Conservation (phyloP, 2,329 filamentous ascomycete genomes). For the Diaporthe sp. region DNA sequence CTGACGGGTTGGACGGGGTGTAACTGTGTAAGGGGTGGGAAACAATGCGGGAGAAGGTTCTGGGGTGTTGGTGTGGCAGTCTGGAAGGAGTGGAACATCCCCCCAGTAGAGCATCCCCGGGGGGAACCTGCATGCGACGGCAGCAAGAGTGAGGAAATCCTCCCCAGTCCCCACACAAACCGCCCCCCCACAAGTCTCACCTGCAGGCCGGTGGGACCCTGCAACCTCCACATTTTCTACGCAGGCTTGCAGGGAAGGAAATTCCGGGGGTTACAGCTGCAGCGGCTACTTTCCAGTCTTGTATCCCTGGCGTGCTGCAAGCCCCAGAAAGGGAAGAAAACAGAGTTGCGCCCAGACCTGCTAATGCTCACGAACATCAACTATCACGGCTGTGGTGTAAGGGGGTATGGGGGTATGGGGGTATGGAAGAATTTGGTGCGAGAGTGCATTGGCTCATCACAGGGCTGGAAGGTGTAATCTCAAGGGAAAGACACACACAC, state of each 20-base stretch:
- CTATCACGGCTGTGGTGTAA: background rate
- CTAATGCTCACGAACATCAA: slow-evolving; percentile 7
- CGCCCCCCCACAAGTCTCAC: slow-evolving; percentile 21
- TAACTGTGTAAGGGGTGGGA: background rate
- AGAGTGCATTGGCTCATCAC: slow-evolving; percentile 4
- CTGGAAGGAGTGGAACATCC: slow-evolving; percentile 23
- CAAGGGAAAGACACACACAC: background rate
- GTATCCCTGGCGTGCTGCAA: slow-evolving; percentile 1
- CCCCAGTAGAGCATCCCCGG: background rate
- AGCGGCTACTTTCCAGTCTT: slow-evolving; percentile 18
- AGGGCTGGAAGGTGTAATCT: slow-evolving; percentile 17
- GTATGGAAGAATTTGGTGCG: background rate
- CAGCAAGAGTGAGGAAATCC: background rate
- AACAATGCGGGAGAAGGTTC: slow-evolving; percentile 12
- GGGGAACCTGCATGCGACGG: background rate
- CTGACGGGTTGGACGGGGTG: background rate
- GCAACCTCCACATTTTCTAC: slow-evolving; percentile 19
- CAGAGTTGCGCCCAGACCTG: slow-evolving; percentile 12
- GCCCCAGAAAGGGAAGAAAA: background rate
- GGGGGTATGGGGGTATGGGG: background rate
- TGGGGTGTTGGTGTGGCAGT: slow-evolving; percentile 15
- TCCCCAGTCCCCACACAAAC: background rate
- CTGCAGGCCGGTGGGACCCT: slow-evolving; percentile 20
- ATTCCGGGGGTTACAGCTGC: slow-evolving; percentile 30
- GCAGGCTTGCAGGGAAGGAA: slow-evolving; percentile 5